phyloP scores from a whole-genome alignment of 768 basidiomycete genomes.

The Boletus vinaceobasis region DNA sequence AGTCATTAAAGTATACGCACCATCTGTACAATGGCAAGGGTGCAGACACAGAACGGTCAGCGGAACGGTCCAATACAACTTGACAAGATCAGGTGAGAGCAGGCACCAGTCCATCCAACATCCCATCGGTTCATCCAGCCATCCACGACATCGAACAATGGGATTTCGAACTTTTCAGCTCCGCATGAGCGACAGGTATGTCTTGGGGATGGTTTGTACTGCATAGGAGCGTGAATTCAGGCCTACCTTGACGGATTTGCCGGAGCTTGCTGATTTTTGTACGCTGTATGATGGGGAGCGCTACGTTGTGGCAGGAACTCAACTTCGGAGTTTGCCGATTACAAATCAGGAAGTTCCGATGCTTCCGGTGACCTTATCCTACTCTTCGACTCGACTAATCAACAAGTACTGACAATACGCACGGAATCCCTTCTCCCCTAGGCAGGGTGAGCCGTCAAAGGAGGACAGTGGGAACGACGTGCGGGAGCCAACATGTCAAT shows the following conservation, averaged over 20 bases:
- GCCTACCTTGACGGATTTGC: conserved; percentile 61
- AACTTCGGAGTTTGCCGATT: conserved; percentile 28
- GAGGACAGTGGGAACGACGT: not conserved
- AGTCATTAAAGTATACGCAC: conserved; percentile 13
- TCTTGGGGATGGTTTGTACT: conserved; percentile 8
- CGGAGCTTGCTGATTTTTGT: conserved; percentile 27
- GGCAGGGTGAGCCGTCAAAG: not conserved
- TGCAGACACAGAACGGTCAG: conserved; percentile 13
- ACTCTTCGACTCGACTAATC: no score
- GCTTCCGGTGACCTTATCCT: not conserved
- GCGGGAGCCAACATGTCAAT: not conserved
- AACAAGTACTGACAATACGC: no score
- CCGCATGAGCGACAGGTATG: conserved; percentile 1
- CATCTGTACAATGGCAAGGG: conserved; percentile 15
- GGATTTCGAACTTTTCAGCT: conserved; percentile 1
- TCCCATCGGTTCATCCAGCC: conserved; percentile 42
- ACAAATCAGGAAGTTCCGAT: conserved; percentile 10
- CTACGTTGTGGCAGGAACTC: conserved; percentile 19
- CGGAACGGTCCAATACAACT: conserved; percentile 4
- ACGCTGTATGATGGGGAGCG: conserved; percentile 11
- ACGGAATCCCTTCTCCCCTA: not conserved
- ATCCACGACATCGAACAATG: conserved; percentile 17
- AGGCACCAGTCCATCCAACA: conserved; percentile 36
- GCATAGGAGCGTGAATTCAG: conserved; percentile 29
- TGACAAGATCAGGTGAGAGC: conserved; percentile 10